These are phyloP conservation scores for Apiospora sp. DNA, from an alignment of 2,329 filamentous ascomycete species.

Conservation along the genomic window DNA sequence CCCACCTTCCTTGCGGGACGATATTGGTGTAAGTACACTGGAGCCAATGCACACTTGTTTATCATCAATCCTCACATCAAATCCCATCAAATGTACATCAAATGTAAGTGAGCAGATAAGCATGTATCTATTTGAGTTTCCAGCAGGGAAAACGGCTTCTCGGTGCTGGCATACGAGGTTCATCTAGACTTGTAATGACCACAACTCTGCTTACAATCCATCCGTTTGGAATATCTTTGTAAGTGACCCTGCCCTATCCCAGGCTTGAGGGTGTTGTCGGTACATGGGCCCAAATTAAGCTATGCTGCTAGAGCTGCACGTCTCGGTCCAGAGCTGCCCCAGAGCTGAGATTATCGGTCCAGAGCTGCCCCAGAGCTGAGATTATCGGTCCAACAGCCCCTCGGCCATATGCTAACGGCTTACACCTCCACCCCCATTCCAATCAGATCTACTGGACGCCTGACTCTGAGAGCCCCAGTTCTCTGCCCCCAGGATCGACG, in stretches of 20 bases:
- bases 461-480: constrained; percentile 6
- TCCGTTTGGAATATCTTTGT: not conserved
- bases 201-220: constrained; percentile 6
- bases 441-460: constrained; percentile 15
- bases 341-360: constrained; percentile 18
- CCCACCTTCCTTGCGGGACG: not conserved
- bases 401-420: constrained; percentile 21
- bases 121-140: not conserved
- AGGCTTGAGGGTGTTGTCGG: not conserved
- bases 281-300: constrained; percentile 9
- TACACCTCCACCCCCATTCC: not conserved
- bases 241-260: not conserved
- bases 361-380: constrained; percentile 15
- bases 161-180: not conserved
- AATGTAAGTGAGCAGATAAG: no score
- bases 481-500: constrained; percentile 16
- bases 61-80: no score
- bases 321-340: constrained; percentile 17
- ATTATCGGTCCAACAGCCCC: constrained; percentile 19
- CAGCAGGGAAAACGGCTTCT: not conserved
- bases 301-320: constrained; percentile 18
- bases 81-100: no score
- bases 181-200: not conserved
- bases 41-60: no score
- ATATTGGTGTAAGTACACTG: not conserved